These are phyloP conservation scores for Dictyostelium firmibasis DNA, from an alignment of 78 protist species.

Conservation along the genomic window DNA sequence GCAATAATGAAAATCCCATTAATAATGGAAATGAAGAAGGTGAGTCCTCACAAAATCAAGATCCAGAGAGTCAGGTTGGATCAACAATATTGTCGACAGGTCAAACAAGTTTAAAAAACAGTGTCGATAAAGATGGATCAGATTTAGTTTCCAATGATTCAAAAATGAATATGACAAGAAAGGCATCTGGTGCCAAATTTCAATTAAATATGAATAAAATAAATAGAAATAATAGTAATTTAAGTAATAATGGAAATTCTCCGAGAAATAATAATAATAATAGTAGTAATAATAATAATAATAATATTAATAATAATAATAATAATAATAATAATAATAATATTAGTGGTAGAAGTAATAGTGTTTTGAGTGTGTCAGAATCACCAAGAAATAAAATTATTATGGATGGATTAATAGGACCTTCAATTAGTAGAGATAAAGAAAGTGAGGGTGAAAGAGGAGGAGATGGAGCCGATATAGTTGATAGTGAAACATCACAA, in stretches of 20 bases:
- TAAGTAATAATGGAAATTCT: background rate
- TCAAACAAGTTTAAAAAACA: background rate
- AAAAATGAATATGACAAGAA: background rate
- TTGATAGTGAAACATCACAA: background rate
- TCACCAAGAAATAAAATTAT: constrained; percentile 19
- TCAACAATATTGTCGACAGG: background rate
- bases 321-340: background rate
- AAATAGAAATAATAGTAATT: background rate
- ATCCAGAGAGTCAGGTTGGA: background rate
- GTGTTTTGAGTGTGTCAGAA: background rate
- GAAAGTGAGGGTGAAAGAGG: too few relatives aligned
- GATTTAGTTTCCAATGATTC: constrained; percentile 4
- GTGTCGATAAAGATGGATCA: background rate
- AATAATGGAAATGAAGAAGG: background rate
- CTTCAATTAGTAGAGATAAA: background rate
- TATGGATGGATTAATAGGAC: background rate
- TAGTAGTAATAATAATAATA: background rate
- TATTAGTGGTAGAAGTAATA: background rate
- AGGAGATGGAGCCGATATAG: background rate
- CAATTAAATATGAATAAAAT: constrained; percentile 8
- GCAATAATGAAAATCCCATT: background rate
- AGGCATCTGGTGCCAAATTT: background rate
- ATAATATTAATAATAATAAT: background rate
- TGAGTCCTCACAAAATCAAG: background rate
- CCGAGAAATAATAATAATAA: background rate